Conservation (phyloP, 305 asterid genomes). For the Fraxinus xanthoxyloides region DNA sequence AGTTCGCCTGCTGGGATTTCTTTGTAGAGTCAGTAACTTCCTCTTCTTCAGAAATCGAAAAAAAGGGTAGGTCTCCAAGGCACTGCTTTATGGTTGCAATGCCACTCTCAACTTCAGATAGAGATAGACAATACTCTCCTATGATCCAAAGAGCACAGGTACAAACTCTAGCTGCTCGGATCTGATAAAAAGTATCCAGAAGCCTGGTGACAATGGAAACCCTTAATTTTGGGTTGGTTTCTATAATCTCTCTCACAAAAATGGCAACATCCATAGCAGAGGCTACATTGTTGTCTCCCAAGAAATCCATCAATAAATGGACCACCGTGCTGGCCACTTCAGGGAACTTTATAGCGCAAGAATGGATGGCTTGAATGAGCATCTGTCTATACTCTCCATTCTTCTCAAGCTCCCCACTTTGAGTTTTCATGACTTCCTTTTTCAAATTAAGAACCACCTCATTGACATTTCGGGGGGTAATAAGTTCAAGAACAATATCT, state of each 20-base stretch:
- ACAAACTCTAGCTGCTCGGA: constrained; percentile 92
- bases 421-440: constrained; percentile 95
- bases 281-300: constrained; percentile 93
- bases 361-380: constrained; percentile 77
- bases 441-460: constrained; percentile 90
- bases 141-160: constrained; percentile 63
- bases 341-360: constrained; percentile 95
- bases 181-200: constrained; percentile 93
- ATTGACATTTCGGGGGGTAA: constrained; percentile 81
- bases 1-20: constrained; percentile 69
- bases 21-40: constrained; percentile 61
- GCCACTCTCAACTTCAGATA: constrained; percentile 83
- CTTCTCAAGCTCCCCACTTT: constrained; percentile 61
- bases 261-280: constrained; percentile 91
- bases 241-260: constrained; percentile 90
- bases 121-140: constrained; percentile 90
- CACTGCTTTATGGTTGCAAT: constrained; percentile 61
- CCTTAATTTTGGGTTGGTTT: constrained; percentile 88
- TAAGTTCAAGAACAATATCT: constrained; percentile 88
- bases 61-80: constrained; percentile 94
- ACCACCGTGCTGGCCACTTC: constrained; percentile 98
- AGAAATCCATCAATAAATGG: constrained; percentile 92
- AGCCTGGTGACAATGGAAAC: constrained; percentile 84
- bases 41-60: constrained; percentile 71
- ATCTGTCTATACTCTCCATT: constrained; percentile 54